phyloP scores from a whole-genome alignment of 306 rosid species.

The Urtica urens region DNA sequence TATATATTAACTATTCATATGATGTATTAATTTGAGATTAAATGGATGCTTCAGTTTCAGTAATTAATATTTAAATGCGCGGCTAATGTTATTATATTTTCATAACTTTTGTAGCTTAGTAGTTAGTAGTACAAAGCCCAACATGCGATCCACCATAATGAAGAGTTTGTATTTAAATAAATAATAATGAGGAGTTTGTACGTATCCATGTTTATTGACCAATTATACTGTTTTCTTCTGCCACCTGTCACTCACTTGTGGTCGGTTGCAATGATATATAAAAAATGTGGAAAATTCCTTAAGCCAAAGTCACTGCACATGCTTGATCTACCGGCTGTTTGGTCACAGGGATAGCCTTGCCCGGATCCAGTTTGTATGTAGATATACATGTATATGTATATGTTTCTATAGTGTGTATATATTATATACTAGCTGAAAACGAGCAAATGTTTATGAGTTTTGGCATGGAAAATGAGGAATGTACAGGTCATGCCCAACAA shows the following conservation, averaged over 20 bases:
- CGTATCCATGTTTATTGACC: conserved; percentile 1
- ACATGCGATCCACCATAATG: conserved; percentile 13
- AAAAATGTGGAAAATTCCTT: neutral
- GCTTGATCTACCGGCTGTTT: neutral
- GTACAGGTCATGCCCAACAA: conserved; percentile 1
- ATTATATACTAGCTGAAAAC: neutral
- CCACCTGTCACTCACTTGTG: conserved; percentile 11
- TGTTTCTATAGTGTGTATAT: neutral
- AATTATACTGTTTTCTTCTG: neutral
- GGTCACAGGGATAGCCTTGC: neutral
- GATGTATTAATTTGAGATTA: neutral
- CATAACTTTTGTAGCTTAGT: neutral
- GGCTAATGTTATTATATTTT: neutral
- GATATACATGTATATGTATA: neutral
- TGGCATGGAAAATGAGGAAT: neutral
- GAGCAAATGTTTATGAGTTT: neutral
- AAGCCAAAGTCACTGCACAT: neutral
- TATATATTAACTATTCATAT: no score
- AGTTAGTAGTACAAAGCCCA: conserved; percentile 10
- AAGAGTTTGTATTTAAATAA: neutral
- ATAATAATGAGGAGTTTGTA: neutral
- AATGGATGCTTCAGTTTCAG: conserved; percentile 4
- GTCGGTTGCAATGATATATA: conserved; percentile 14
- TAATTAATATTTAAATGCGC: neutral
- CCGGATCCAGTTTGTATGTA: neutral